Percentiles rank a stretch among this genome's conserved stretches.
Conservation (phyloP, 2,329 filamentous ascomycete species). For the Penicillium sp. region DNA sequence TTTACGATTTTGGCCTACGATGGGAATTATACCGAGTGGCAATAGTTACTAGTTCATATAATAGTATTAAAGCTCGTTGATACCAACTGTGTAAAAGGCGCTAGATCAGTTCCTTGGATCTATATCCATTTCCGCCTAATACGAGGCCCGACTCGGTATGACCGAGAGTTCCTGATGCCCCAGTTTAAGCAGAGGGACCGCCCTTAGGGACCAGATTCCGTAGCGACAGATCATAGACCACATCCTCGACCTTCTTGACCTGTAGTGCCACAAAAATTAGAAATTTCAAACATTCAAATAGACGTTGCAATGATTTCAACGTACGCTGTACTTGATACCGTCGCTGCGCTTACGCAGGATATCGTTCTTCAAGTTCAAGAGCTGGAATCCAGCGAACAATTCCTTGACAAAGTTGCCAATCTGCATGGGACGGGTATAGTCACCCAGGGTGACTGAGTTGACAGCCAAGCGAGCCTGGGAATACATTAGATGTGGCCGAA, state of each 20-base stretch:
- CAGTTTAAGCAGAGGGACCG: constrained; percentile 15
- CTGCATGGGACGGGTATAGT: constrained; percentile 78
- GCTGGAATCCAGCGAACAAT: constrained; percentile 90
- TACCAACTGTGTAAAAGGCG: not conserved
- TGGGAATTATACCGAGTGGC: not conserved
- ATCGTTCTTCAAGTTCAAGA: constrained; percentile 97
- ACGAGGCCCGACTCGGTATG: not conserved
- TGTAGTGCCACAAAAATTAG: constrained; percentile 22
- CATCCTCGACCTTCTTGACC: constrained; percentile 97
- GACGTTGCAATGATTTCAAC: constrained; percentile 15
- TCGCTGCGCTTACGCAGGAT: constrained; percentile 82
- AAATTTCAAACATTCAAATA: not conserved
- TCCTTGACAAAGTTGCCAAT: constrained; percentile 95
- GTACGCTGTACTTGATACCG: constrained; percentile 83
- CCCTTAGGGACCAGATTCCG: constrained; percentile 70
- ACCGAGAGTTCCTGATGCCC: not conserved
- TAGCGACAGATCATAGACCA: constrained; percentile 91
- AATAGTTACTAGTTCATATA: not conserved
- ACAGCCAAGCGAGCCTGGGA: constrained; percentile 74
- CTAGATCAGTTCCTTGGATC: not conserved
- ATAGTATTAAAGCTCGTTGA: not conserved
- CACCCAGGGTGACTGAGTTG: constrained; percentile 89
- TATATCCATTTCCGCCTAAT: not conserved
- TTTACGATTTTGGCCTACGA: not conserved
- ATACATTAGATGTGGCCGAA: not conserved